Evolutionary conservation across 768 basidiomycete genomes (phyloP).

Genomic region (Boletus reticuloceps): DNA sequence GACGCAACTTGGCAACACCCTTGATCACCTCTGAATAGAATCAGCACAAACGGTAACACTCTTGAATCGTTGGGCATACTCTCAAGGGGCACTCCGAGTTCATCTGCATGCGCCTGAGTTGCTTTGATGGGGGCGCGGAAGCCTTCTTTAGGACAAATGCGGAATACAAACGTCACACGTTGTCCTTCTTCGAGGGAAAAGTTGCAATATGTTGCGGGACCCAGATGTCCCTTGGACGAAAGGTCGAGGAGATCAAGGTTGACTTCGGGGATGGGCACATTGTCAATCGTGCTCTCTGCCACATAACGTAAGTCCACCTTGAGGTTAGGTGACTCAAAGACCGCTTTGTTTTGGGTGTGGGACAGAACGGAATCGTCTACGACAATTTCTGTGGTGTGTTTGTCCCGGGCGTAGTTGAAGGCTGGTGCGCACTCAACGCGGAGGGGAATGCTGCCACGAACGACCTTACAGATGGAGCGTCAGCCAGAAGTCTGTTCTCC

Average conservation of each 20-base stretch:
- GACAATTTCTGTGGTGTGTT: conserved; percentile 63
- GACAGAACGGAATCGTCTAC: conserved; percentile 44
- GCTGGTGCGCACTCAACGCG: conserved; percentile 92
- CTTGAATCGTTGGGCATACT: conserved; percentile 27
- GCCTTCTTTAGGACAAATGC: conserved; percentile 55
- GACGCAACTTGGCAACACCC: conserved; percentile 45
- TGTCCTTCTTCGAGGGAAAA: conserved; percentile 81
- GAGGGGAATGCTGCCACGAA: conserved; percentile 79
- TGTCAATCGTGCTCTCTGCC: conserved; percentile 52
- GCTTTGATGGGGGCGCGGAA: conserved; percentile 14
- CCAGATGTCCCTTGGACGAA: conserved; percentile 70
- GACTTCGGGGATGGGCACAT: conserved; percentile 50
- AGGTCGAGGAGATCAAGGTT: conserved; percentile 62
- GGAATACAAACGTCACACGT: conserved; percentile 82
- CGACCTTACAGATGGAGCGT: conserved; percentile 44
- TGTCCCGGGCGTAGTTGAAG: conserved; percentile 87
- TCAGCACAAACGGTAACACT: neutral
- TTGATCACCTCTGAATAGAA: conserved; percentile 37
- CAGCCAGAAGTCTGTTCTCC: neutral
- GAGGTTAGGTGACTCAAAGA: conserved; percentile 59
- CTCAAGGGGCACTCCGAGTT: conserved; percentile 45
- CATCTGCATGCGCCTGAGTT: conserved; percentile 40
- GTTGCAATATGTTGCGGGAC: conserved; percentile 55
- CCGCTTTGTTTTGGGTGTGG: conserved; percentile 49
- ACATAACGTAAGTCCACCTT: conserved; percentile 78